Evolutionary conservation across 345 rosid genomes (phyloP).

Genomic region (Eucalyptus shirleyi): DNA sequence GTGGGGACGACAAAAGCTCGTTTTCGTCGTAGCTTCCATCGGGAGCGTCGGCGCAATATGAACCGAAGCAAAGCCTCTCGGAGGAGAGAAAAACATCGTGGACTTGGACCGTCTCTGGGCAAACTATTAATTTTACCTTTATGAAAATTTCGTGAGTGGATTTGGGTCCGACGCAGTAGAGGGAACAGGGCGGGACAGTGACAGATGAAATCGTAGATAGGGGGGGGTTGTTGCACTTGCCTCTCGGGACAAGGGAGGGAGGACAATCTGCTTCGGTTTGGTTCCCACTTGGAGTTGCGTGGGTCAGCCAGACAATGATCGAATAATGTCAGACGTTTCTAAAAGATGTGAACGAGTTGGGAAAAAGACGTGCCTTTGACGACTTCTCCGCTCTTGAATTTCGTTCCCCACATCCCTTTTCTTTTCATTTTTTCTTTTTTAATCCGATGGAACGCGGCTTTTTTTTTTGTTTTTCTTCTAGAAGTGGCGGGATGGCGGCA

Average conservation of each 20-base stretch:
- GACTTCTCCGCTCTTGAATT: background rate
- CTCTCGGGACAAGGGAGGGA: background rate
- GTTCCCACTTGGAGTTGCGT: background rate
- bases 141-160: background rate
- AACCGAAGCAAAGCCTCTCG: background rate
- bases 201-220: background rate
- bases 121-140: too few relatives aligned
- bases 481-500: background rate
- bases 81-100: background rate
- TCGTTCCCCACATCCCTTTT: background rate
- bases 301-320: background rate
- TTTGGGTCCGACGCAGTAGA: background rate
- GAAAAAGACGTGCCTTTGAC: background rate
- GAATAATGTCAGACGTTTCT: background rate
- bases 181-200: background rate
- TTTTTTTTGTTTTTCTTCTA: background rate
- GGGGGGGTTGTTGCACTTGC: too few relatives aligned
- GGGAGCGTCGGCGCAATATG: background rate
- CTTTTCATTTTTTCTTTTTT: fast-evolving
- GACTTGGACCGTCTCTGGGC: background rate
- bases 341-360: background rate
- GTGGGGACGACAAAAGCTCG: background rate
- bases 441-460: background rate
- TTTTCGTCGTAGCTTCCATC: background rate
- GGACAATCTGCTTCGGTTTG: background rate